Evolutionary conservation across 208 protist genomes (phyloP).

Genomic region (Novymonas esmeraldas): DNA sequence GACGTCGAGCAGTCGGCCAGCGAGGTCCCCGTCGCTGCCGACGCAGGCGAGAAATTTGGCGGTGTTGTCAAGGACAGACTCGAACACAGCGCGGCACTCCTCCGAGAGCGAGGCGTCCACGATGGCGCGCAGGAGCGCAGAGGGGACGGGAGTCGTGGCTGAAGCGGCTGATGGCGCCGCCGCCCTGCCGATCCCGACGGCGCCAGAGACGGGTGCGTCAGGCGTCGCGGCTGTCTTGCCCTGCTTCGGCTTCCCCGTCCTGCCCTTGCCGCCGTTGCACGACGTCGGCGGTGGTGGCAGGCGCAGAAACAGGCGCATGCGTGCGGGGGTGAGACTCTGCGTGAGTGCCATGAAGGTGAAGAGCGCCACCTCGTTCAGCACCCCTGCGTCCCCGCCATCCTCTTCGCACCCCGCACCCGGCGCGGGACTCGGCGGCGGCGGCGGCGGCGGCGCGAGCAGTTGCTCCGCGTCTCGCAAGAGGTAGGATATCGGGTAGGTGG

Average conservation of each 20-base stretch:
- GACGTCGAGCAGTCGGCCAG: slow-evolving; percentile 46
- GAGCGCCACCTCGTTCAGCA: slow-evolving; percentile 39
- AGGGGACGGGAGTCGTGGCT: slow-evolving; percentile 10
- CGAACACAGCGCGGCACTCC: slow-evolving; percentile 53
- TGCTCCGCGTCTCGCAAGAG: slow-evolving; percentile 42
- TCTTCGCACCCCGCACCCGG: neutral
- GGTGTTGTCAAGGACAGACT: slow-evolving; percentile 57
- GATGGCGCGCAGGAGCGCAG: slow-evolving; percentile 42
- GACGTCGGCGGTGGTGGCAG: slow-evolving; percentile 5
- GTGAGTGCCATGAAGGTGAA: slow-evolving; percentile 51
- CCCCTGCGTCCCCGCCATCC: neutral
- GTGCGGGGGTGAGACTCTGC: slow-evolving; percentile 41
- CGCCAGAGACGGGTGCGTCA: neutral
- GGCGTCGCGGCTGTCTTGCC: neutral
- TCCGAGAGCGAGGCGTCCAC: slow-evolving; percentile 45
- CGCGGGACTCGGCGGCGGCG: neutral
- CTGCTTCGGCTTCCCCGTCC: too few relatives aligned
- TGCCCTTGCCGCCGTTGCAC: neutral
- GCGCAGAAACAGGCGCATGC: slow-evolving; percentile 52
- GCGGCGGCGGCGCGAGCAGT: slow-evolving; percentile 20
- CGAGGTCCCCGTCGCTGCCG: slow-evolving; percentile 50
- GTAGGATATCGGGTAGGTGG: slow-evolving; percentile 63
- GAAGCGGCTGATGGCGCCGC: neutral
- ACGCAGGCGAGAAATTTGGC: slow-evolving; percentile 56
- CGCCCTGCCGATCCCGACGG: neutral